A percentile compares a stretch with the other conserved stretches of the same genome.
These are phyloP conservation scores for Flaveria brownii DNA, from an alignment of 129 eudicot genomes.

Conservation along the genomic window DNA sequence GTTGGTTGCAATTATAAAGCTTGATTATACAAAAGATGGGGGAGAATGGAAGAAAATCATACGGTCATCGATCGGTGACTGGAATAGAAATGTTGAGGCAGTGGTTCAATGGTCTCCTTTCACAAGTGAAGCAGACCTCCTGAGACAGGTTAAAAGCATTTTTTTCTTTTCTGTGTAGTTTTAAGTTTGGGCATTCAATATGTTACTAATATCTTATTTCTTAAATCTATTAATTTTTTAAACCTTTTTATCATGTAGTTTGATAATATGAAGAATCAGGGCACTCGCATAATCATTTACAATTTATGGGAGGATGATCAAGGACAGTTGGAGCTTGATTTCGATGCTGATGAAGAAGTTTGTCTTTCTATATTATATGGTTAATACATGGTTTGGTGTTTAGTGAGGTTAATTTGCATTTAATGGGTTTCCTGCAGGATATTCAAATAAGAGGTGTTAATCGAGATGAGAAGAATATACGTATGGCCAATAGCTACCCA, in stretches of 20 bases:
- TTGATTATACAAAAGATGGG: constrained; percentile 64
- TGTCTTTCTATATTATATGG: constrained; percentile 9
- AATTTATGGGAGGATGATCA: constrained; percentile 99
- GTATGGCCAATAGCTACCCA: constrained; percentile 76
- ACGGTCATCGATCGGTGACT: constrained; percentile 67
- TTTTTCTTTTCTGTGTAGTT: neutral
- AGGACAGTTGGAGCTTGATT: constrained; percentile 89
- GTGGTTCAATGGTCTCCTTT: constrained; percentile 91
- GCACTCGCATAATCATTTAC: constrained; percentile 79
- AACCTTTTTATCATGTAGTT: constrained; percentile 47
- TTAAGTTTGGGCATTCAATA: neutral
- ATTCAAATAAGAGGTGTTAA: constrained; percentile 97
- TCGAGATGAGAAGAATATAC: constrained; percentile 86
- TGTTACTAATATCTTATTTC: neutral
- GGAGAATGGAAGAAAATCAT: constrained; percentile 58
- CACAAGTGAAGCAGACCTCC: constrained; percentile 81
- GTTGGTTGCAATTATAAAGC: constrained; percentile 43
- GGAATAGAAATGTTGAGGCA: constrained; percentile 68
- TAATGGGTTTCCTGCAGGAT: constrained; percentile 51
- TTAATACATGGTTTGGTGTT: constrained; percentile 1
- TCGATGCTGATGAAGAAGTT: constrained; percentile 75
- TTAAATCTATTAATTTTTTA: constrained; percentile 2
- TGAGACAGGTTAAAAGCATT: constrained; percentile 52
- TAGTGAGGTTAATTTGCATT: constrained; percentile 17
- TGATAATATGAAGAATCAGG: constrained; percentile 74